These are phyloP conservation scores for Coemansia sp. DNA, from an alignment of 371 early-diverging fungal species.

Conservation along the genomic window DNA sequence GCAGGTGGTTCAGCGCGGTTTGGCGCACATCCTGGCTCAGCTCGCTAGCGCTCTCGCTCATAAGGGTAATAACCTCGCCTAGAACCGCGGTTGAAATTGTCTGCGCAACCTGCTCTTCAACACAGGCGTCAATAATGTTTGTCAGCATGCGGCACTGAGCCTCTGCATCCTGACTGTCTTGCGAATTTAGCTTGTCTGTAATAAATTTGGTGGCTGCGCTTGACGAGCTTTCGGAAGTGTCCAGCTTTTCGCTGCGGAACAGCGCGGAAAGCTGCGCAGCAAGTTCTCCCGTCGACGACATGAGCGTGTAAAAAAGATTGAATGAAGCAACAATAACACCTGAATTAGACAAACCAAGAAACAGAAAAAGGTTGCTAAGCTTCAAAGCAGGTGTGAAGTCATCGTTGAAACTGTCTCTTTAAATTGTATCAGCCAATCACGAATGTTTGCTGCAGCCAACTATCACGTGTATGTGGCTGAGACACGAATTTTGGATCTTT, in stretches of 20 bases:
- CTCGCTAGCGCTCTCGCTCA: conserved; percentile 7
- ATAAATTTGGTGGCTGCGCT: conserved; percentile 1
- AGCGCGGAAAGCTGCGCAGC: conserved; percentile 17
- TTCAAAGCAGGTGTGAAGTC: no score
- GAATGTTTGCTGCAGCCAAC: no score
- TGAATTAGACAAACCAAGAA: no score
- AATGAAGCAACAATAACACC: neutral
- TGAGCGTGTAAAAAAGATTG: neutral
- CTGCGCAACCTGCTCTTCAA: conserved; percentile 24
- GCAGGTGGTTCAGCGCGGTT: conserved; percentile 16
- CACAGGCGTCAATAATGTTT: conserved; percentile 30
- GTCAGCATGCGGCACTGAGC: conserved; percentile 13
- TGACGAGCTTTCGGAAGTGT: conserved; percentile 1
- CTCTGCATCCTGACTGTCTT: neutral
- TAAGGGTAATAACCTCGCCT: conserved; percentile 21
- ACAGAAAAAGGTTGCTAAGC: no score
- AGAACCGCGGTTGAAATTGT: conserved; percentile 21
- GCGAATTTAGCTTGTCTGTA: conserved; percentile 11
- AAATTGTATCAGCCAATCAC: neutral
- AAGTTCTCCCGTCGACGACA: conserved; percentile 7
- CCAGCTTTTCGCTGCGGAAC: conserved; percentile 15
- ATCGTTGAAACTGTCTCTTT: neutral
- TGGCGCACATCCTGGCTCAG: conserved; percentile 6
- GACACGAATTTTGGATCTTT: neutral
- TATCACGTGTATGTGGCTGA: conserved; percentile 7